Base-by-base conservation (phyloP, 495 filamentous ascomycete genomes). In the Xylaria nigripes region DNA sequence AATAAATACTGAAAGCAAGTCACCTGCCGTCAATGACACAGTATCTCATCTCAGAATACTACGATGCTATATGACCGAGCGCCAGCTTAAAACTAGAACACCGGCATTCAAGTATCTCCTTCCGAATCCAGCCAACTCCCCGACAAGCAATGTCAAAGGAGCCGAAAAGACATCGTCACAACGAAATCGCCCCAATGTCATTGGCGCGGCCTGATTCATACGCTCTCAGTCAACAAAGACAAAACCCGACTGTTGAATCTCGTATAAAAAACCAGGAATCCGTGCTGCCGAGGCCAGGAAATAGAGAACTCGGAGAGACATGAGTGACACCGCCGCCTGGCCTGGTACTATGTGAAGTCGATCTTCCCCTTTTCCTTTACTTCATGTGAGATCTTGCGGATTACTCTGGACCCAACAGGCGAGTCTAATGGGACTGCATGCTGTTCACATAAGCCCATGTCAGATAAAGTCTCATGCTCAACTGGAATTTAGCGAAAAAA, bases 71-170 rank as follows among this genome's bases (percentile, higher is more conserved):
- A 13, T 12, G 32, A 36, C 6, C 6, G 15, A 16, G 13, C 6
- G 24, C 46, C 19, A 34, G 32, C 32, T 48, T 48, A 21, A 16
- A 49, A 34, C 29, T 4, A 15, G 18, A 29, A 45, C 32, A 4
- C 27, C n/a, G n/a, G n/a, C n/a, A 15, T 18, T 29, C 12, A 30
- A 21, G 41, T 52, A 43, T 52, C 41, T 52, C 50, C 42, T 52
- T 52, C 50, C 29, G 22, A 16, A 45, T 52, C 21, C 6, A 52
- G 50, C 15, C 36, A 41, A 42, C 6, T 45, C 50, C 32, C 36
- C 49, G 49, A 19, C 13, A 23, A 30, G 47, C 12, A 16, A 15
- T 4, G 24, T 40, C 10, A 2, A 15, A 21, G 19, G 6, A 6
- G 13, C 40, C 27, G 34, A 42, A 21, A 21, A 21, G 41, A 2